Evolutionary conservation across 2,329 filamentous ascomycete species (phyloP), one percentile per base, ranked within the genome.

Genomic region (Pestalotiopsis sp.): DNA sequence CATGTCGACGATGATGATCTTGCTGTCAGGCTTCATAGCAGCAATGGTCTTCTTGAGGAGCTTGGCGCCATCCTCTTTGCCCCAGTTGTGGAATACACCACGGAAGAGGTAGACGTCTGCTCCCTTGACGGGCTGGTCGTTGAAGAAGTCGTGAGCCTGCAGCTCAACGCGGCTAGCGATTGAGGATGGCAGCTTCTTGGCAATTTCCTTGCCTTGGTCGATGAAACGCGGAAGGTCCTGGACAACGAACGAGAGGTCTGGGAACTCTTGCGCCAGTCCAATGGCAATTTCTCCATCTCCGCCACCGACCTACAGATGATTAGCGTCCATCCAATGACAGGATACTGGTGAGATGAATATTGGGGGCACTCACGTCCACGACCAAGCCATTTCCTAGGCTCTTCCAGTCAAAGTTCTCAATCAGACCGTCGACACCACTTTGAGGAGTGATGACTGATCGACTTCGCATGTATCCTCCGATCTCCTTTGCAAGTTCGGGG

Each of bases 1-100:
- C 17, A 20, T 20, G 56, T 59, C 56, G 12, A 25, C 17, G 17
- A 36, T 9, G 31, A 36, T 36, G 31, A 36, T 36, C 31, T 36
- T 36, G 7, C 31, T 36, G 31, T 36, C 31, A 2, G 31, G 31
- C 7, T 36, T 36, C 31, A 36, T 36, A 6, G 31, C 31, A 9
- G 31, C 31, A 36, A 36, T 36, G 31, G 31, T 36, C 31, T 36
- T 36, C 31, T 36, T 36, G 6, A 36, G 31, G 7, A 36, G 31
- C 31, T 36, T 36, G 31, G 31, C 31, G 31, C 31, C 31, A 2
- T 36, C 31, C 31, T 36, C 31, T 9, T 36, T 36, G 31, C 31
- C 31, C 84, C 84, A 87, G 73, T 86, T 83, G 70, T 87, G 85
- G 4, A 87, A 72, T 25, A 87, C 84, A 68, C 80, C 79, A 36